A percentile compares a stretch with the other conserved stretches of the same genome.
Evolutionary conservation across 1,284 basidiomycete genomes (phyloP).

Genomic region (Flammula alnicola): DNA sequence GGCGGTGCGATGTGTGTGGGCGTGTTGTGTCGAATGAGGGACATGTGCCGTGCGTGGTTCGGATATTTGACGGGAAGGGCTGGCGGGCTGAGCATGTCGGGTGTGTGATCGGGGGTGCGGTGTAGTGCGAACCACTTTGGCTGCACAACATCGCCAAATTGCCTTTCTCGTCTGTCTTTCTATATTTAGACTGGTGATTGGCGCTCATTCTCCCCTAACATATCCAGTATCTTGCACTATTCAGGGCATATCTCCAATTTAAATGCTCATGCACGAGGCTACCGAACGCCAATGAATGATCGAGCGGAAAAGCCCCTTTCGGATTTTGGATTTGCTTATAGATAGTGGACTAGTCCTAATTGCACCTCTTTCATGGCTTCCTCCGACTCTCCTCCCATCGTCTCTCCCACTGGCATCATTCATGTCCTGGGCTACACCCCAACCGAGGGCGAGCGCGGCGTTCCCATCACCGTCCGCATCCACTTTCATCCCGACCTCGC

Average conservation of each 20-base stretch:
- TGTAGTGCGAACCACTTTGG: conserved; percentile 16
- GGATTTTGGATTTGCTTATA: conserved; percentile 12
- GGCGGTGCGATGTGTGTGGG: conserved; percentile 58
- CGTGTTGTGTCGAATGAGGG: conserved; percentile 69
- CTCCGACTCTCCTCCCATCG: conserved; percentile 29
- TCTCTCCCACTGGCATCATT: conserved; percentile 56
- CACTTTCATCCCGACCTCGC: conserved; percentile 55
- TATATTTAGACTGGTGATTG: conserved; percentile 11
- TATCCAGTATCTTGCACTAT: no score
- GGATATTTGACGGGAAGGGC: conserved; percentile 52
- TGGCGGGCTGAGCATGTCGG: conserved; percentile 62
- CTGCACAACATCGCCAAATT: no score
- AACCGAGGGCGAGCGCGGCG: conserved; percentile 60
- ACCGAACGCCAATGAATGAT: no score
- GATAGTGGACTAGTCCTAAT: conserved; percentile 5
- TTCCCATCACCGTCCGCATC: conserved; percentile 63
- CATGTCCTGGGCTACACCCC: conserved; percentile 65
- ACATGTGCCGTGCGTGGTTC: conserved; percentile 70
- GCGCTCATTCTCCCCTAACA: no score
- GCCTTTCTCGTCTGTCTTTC: conserved; percentile 4
- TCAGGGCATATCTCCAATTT: no score
- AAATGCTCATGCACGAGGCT: no score
- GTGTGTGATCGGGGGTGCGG: conserved; percentile 36
- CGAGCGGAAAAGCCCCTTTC: conserved; percentile 21
- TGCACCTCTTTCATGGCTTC: conserved; percentile 23